Evolutionary conservation across 495 filamentous ascomycete species (phyloP).

Genomic region (Annulohypoxylon bovei): DNA sequence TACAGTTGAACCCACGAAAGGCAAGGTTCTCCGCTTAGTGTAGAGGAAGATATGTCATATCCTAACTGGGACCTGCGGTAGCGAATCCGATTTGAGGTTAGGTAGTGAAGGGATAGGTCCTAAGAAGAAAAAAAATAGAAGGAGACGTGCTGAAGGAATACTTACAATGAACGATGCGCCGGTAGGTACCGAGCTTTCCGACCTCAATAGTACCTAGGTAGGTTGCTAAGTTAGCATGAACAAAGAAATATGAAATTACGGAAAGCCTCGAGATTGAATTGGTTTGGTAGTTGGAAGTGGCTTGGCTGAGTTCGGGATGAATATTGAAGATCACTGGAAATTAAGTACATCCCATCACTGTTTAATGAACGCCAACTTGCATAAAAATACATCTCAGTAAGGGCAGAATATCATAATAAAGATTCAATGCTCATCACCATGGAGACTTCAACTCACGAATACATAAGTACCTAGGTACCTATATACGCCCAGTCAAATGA

Average conservation of each 20-base stretch:
- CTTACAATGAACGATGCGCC: no score
- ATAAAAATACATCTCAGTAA: conserved; percentile 5
- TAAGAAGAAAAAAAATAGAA: background rate
- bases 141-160: background rate
- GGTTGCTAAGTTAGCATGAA: background rate
- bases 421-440: background rate
- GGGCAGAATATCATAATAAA: background rate
- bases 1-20: conserved; percentile 16
- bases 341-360: background rate
- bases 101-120: background rate
- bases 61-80: background rate
- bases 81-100: conserved; percentile 15
- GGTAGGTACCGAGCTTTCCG: background rate
- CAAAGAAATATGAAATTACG: background rate
- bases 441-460: conserved; percentile 14
- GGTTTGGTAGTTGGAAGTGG: background rate
- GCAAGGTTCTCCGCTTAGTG: conserved; percentile 39
- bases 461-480: background rate
- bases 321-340: conserved; percentile 13
- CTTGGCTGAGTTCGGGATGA: conserved; percentile 7
- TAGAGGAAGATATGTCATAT: background rate
- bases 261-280: background rate
- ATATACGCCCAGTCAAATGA: background rate
- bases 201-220: background rate
- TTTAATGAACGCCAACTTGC: conserved; percentile 1